These are phyloP conservation scores for Penicillium odoratum DNA, from an alignment of 495 filamentous ascomycete genomes.

Conservation along the genomic window DNA sequence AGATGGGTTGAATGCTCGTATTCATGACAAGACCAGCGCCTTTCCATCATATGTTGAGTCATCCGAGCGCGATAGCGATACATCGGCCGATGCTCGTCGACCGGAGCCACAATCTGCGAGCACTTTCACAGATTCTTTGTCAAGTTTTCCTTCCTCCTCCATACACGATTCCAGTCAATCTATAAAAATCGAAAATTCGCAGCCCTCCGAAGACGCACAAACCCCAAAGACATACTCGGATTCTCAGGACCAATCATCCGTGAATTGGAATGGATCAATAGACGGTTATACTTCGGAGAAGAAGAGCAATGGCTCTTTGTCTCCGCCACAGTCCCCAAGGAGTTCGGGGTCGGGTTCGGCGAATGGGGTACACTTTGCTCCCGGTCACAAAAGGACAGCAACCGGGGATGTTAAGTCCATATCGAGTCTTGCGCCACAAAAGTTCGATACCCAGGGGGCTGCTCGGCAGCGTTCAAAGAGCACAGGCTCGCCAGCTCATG, in stretches of 20 bases:
- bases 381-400: slow-evolving; percentile 61
- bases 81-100: slow-evolving; percentile 21
- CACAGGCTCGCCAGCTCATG: slow-evolving; percentile 60
- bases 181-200: slow-evolving; percentile 13
- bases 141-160: slow-evolving; percentile 19
- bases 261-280: slow-evolving; percentile 13
- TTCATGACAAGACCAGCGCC: slow-evolving; percentile 10
- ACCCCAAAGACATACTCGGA: slow-evolving; percentile 12
- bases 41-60: slow-evolving; percentile 22
- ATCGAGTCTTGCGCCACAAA: slow-evolving; percentile 39
- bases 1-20: slow-evolving; percentile 21
- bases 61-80: slow-evolving; percentile 28
- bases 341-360: slow-evolving; percentile 11
- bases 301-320: slow-evolving; percentile 14
- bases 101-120: slow-evolving; percentile 25
- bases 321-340: slow-evolving; percentile 12
- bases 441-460: slow-evolving; percentile 22
- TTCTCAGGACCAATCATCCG: slow-evolving; percentile 8
- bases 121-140: slow-evolving; percentile 20
- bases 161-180: slow-evolving; percentile 13
- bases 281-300: slow-evolving; percentile 13
- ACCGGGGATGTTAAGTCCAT: slow-evolving; percentile 61
- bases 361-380: slow-evolving; percentile 14
- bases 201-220: slow-evolving; percentile 11
- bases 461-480: slow-evolving; percentile 61